A percentile compares a stretch with the other conserved stretches of the same genome.
These are phyloP conservation scores for Talaromyces trachyspermus DNA, from an alignment of 495 filamentous ascomycete species.

Conservation along the genomic window DNA sequence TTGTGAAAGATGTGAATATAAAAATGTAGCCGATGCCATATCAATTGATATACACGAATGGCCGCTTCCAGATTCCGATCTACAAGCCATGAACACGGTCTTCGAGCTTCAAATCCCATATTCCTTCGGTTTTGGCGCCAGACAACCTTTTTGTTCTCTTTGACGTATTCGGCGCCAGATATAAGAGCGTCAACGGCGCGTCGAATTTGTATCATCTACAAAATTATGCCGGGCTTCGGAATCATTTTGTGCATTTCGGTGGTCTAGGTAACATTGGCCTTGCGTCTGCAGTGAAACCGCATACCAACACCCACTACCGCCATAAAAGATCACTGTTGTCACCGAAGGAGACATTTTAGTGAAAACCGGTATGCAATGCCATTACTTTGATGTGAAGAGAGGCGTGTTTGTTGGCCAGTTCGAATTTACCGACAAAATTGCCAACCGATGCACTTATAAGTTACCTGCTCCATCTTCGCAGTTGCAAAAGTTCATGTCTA, in stretches of 20 bases:
- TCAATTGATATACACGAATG: constrained; percentile 51
- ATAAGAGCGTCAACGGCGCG: neutral
- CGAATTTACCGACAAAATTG: constrained; percentile 6
- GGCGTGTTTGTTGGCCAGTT: neutral
- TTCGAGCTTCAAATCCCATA: constrained; percentile 50
- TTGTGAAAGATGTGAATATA: constrained; percentile 28
- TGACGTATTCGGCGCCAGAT: constrained; percentile 24
- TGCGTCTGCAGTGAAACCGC: constrained; percentile 32
- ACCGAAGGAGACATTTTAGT: constrained; percentile 11
- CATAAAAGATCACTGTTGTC: constrained; percentile 15
- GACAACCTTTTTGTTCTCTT: constrained; percentile 33
- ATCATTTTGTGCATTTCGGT: neutral
- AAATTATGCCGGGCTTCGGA: neutral
- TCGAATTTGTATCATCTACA: neutral
- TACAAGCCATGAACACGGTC: constrained; percentile 37
- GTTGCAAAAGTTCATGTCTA: constrained; percentile 26
- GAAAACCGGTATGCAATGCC: constrained; percentile 8
- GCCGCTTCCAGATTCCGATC: constrained; percentile 43
- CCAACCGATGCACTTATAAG: constrained; percentile 25
- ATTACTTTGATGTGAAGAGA: constrained; percentile 7
- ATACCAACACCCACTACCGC: constrained; percentile 25
- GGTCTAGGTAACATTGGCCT: too few relatives aligned
- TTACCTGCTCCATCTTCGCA: constrained; percentile 16
- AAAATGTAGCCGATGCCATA: constrained; percentile 23
- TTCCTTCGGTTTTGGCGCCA: constrained; percentile 48